Evolutionary conservation across 352 stramenopile species (phyloP), one percentile per base, ranked within the genome.

Genomic region (Globisporangium spinosum): DNA sequence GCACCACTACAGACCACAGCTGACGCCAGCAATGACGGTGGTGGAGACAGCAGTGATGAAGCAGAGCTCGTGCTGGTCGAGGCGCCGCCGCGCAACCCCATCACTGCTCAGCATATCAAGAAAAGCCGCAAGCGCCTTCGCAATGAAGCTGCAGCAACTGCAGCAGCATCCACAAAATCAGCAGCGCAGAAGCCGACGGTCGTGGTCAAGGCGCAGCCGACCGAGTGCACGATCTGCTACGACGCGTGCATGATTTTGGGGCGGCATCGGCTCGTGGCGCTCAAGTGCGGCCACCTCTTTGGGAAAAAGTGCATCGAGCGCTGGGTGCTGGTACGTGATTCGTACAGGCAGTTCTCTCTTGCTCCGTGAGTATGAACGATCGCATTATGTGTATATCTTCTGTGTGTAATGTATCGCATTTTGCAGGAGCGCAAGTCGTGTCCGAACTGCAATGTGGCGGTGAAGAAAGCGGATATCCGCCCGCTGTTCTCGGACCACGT

Each of bases 281-380:
- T 94, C 56, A 84, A 84, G 53, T 94, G 85, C 67, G 85, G 85
- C 43, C 85, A 94, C 61, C 69, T 92, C 25, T 94, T 92, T 62
- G 85, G 85, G 23, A 89, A 80, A 25, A 82, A 79, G 43, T 93
- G 84, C 70, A 93, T 93, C 61, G 82, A 94, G 49, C 80, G 80
- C 53, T 94, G 85, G 85, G 73, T 91, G 29, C 60, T 45, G 56
- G 70, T 75, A 53, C 43, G 64, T 74, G 7, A 17, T 23, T 51
- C 1, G 12, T 27, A 8, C 0, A 34, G 23, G 27, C 3, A 3
- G 10, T 29, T 22, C 3, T 32, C 9, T 29, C 22, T 56, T 56
- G 22, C 3, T 9, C 6, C 47, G 23, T 55, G 29, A 34, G 25
- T 23, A 32, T 40, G 20, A 1, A 1, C 23, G 15, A 40, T 25